phyloP scores from a whole-genome alignment of 352 stramenopile genomes.

The Pythium rishiriense region DNA sequence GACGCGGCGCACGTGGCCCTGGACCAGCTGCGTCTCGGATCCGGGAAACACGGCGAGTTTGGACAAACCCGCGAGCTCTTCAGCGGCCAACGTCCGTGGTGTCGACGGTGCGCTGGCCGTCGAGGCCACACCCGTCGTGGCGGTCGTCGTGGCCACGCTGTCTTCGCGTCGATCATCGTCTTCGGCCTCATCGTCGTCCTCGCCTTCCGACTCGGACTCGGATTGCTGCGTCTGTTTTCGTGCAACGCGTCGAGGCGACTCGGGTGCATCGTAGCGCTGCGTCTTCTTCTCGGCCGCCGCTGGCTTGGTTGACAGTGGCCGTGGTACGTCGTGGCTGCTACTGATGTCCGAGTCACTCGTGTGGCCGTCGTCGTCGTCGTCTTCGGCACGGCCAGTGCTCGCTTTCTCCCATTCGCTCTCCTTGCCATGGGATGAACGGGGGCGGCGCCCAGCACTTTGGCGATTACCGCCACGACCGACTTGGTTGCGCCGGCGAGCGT shows the following conservation, averaged over 20 bases:
- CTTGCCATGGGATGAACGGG: neutral
- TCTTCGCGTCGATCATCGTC: slow-evolving; percentile 14
- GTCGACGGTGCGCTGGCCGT: slow-evolving; percentile 17
- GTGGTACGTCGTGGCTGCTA: neutral
- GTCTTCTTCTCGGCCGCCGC: neutral
- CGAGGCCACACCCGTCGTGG: slow-evolving; percentile 3
- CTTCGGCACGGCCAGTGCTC: slow-evolving; percentile 22
- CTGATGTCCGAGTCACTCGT: slow-evolving; percentile 8
- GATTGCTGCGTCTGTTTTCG: slow-evolving; percentile 32
- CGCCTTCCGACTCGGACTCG: slow-evolving; percentile 20
- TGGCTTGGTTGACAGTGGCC: neutral
- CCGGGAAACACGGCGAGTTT: slow-evolving; percentile 76
- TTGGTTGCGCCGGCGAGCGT: neutral
- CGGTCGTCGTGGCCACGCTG: slow-evolving; percentile 26
- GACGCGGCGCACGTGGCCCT: slow-evolving; percentile 46
- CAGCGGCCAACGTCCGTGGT: neutral
- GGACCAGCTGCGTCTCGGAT: slow-evolving; percentile 52
- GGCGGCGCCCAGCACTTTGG: neutral
- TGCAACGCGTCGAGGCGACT: slow-evolving; percentile 40
- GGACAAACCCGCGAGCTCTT: slow-evolving; percentile 48
- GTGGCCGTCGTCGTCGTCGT: slow-evolving; percentile 14
- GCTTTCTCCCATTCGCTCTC: slow-evolving; percentile 51
- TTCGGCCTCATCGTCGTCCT: slow-evolving; percentile 56
- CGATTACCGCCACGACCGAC: neutral
- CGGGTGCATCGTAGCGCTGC: slow-evolving; percentile 12